Evolutionary conservation across 371 early-diverging fungal species (phyloP), one percentile per base, ranked within the genome.

Genomic region (Haplosporangium sp.): DNA sequence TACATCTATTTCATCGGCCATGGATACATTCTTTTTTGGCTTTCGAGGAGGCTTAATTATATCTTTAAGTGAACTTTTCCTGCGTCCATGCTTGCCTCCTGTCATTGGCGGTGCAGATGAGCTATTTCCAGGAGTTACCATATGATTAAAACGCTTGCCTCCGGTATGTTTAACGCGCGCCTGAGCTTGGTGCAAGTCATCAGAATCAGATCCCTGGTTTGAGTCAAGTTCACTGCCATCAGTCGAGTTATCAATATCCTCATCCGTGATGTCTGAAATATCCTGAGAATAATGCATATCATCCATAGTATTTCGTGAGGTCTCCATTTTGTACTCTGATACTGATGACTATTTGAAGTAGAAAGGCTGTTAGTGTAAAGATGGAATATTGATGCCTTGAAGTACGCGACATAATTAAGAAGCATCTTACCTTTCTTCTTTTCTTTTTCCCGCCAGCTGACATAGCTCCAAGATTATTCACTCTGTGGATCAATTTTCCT

Each of bases 31-130:
- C 71, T 78, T 77, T 52, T 73, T 77, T n/a, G 70, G 50, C 52
- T 79, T 74, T 27, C 68, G 63, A 17, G 35, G 7, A 13, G 55
- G 52, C 6, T 42, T 38, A 34, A 45, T 37, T 6, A 59, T 58
- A 39, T 68, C 79, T 45, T 79, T 79, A 42, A 79, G 74, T 40
- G 79, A 79, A 37, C 79, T 74, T 61, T 79, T 79, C 37, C 73
- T 60, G 19, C 71, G 69, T 17, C 73, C 74, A 17, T 63, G 64
- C 60, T 83, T 83, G 40, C 77, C 78, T 7, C 77, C 78, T 7
- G 71, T 56, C n/a, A 67, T 63, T 13, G 71, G 65, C 11, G 71
- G 63, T 4, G 38, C 71, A n/a, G 63, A 61, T 3, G 47, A 50
- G 4, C 9, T 38, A 53, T 61, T 71, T 27, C 57, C 57, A 27